Evolutionary conservation across 768 basidiomycete genomes (phyloP), one percentile per base, ranked within the genome.

Genomic region (Phylloporus rhodoxanthus): DNA sequence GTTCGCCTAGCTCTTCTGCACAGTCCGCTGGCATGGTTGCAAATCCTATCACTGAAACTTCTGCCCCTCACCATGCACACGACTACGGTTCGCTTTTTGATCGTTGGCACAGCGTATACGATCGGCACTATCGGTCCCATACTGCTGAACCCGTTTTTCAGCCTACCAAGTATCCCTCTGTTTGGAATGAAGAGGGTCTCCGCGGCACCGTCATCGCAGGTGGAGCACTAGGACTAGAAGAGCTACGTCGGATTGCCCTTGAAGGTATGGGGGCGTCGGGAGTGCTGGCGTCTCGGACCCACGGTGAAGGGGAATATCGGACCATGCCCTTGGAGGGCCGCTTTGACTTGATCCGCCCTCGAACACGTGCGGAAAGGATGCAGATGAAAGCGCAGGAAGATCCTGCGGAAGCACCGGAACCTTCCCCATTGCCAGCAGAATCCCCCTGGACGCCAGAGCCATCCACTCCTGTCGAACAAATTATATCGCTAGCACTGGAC

Each of bases 31-130:
- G 68, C 60, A 55, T 63, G 68, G 53, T 41, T 56, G 53, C 62
- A 37, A 64, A 65, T 47, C 59, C 66, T 34, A 40, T 47, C 23
- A 21, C 49, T 17, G 53, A 57, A 43, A 33, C 43, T 14, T 19
- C 47, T 17, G 4, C 42, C 38, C 29, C 56, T 52, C 59, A 45
- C 43, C 76, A 73, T 57, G 78, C 79, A 28, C 89, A 91, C 58
- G 80, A 86, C 67, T 94, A 91, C 57, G 73, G 76, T 50, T 78
- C 86, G 7, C 83, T 99, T 28, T 79, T 96, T 26, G 85, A 94
- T 64, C 81, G 84, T 36, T 99, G 95, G 95, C 95, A 81, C 67
- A 76, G 78, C 28, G 83, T 94, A 19, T 99, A 95, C 61, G 93
- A 97, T 72, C 80, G 71, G 40, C 81, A 95, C 66, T 90, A 88